Percentiles rank a stretch among this genome's conserved stretches.
Conservation (phyloP, 306 rosid species). For the Trifolium fragiferum region DNA sequence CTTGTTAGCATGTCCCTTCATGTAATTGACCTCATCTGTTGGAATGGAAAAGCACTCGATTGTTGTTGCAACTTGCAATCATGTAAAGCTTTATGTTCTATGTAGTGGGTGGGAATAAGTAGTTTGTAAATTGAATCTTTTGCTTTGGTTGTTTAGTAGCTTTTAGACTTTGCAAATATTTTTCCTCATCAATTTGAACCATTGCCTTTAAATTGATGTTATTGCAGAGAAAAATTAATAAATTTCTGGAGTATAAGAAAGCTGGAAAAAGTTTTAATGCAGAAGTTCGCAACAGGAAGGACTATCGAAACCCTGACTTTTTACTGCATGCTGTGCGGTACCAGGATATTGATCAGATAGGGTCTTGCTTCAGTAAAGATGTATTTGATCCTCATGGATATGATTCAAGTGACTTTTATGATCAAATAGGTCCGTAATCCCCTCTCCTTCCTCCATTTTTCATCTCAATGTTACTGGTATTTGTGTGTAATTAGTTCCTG, state of each 20-base stretch:
- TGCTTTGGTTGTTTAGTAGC: constrained; percentile 11
- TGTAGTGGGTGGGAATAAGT: not conserved
- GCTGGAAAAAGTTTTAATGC: constrained; percentile 94
- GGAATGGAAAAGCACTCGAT: not conserved
- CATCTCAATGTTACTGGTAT: not conserved
- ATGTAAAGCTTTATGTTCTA: constrained; percentile 4
- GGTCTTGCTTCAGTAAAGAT: constrained; percentile 96
- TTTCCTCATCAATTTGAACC: constrained; percentile 33
- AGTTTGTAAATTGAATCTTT: constrained; percentile 20
- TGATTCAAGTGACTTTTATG: constrained; percentile 81
- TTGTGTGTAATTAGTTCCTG: constrained; percentile 8
- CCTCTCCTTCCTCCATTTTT: constrained; percentile 39
- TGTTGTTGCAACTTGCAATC: constrained; percentile 18
- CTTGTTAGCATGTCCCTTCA: not conserved
- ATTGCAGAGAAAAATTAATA: constrained; percentile 83
- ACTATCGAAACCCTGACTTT: constrained; percentile 94
- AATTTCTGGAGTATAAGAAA: constrained; percentile 83
- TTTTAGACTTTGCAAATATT: constrained; percentile 1
- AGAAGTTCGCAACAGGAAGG: constrained; percentile 93
- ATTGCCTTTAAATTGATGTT: constrained; percentile 27
- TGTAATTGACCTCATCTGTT: not conserved
- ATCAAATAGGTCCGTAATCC: constrained; percentile 73
- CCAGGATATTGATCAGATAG: constrained; percentile 93
- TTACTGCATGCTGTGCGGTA: constrained; percentile 92
- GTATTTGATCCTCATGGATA: constrained; percentile 98